phyloP scores from a whole-genome alignment of 805 yeast species.

The Monosporozyma unispora region DNA sequence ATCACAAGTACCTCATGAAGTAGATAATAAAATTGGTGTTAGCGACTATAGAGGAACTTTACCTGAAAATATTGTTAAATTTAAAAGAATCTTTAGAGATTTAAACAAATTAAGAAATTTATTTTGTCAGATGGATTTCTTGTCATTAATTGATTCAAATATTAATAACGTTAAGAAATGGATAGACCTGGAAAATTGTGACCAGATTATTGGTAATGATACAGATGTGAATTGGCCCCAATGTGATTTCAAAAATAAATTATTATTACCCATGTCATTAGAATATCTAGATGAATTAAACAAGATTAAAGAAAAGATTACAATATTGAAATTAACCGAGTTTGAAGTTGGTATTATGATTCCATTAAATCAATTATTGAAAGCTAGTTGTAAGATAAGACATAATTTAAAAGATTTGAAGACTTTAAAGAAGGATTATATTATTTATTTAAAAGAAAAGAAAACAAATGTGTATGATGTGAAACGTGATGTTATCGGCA shows the following conservation, averaged over 20 bases:
- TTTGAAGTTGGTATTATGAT: conserved; percentile 23
- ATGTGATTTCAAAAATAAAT: conserved; percentile 5
- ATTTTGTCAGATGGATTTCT: conserved; percentile 14
- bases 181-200: conserved; percentile 24
- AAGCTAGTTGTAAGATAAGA: conserved; percentile 20
- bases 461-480: conserved; percentile 17
- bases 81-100: conserved; percentile 11
- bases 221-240: neutral
- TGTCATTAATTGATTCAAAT: conserved; percentile 14
- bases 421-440: conserved; percentile 29
- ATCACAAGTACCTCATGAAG: neutral
- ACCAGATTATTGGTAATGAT: conserved; percentile 11
- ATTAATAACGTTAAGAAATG: conserved; percentile 20
- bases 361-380: conserved; percentile 22
- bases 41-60: conserved; percentile 6
- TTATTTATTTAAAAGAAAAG: conserved; percentile 20
- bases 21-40: neutral
- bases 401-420: conserved; percentile 26
- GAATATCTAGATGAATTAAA: conserved; percentile 22
- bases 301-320: conserved; percentile 23
- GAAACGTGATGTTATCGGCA: conserved; percentile 20
- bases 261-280: conserved; percentile 21
- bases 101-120: neutral
- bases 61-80: conserved; percentile 16
- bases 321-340: conserved; percentile 20